These are phyloP conservation scores for Trichophyton verrucosum DNA, from an alignment of 2,329 filamentous ascomycete genomes.

Conservation along the genomic window DNA sequence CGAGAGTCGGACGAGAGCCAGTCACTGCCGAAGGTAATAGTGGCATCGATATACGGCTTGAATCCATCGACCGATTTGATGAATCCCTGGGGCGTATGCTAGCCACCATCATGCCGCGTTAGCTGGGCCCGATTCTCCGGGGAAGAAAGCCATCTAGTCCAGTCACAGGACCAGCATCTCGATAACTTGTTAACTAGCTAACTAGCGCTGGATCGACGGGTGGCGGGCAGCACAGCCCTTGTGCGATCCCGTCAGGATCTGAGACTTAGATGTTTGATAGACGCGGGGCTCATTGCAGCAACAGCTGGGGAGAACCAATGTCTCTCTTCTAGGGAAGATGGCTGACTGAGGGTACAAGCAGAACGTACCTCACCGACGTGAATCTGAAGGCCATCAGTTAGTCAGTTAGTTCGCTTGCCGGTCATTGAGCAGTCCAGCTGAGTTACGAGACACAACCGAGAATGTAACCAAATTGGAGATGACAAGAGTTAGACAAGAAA, in stretches of 20 bases:
- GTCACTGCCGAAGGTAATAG: conserved; percentile 2
- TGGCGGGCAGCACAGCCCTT: background rate
- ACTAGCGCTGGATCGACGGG: background rate
- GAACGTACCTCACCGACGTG: background rate
- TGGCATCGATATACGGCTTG: conserved; percentile 5
- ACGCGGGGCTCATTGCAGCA: background rate
- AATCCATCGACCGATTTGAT: conserved; percentile 5
- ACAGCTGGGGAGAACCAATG: background rate
- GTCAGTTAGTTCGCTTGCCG: too few species aligned
- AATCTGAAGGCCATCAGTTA: background rate
- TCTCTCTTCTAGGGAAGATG: background rate
- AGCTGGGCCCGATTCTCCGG: background rate
- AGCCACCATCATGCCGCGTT: background rate
- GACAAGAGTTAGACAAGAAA: too few species aligned
- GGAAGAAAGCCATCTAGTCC: background rate
- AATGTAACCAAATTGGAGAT: background rate
- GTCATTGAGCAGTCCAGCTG: background rate
- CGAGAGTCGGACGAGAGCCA: background rate
- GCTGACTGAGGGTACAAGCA: background rate
- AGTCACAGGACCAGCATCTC: background rate
- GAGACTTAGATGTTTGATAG: background rate
- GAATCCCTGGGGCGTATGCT: background rate
- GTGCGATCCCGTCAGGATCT: background rate
- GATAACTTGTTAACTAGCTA: background rate
- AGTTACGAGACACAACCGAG: background rate